Percentiles rank a stretch among this genome's conserved stretches.
These are phyloP conservation scores for Clarireedia homoeocarpa DNA, from an alignment of 2,329 filamentous ascomycete species.

Conservation along the genomic window DNA sequence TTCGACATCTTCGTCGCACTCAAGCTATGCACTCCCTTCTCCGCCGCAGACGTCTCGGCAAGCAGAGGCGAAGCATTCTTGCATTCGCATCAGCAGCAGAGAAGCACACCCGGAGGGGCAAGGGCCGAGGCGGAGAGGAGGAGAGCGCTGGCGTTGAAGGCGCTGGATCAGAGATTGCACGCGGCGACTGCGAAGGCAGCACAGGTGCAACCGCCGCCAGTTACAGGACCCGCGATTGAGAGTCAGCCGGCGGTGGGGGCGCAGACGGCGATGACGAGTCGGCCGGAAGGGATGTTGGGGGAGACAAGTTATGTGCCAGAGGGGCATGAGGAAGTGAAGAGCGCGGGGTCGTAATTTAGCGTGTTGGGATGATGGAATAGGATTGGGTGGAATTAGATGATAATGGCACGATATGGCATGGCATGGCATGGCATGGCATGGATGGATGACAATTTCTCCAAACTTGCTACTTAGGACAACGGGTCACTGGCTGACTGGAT, in stretches of 20 bases:
- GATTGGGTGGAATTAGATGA: neutral
- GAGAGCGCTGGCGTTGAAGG: slow-evolving; percentile 81
- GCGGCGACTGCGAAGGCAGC: slow-evolving; percentile 56
- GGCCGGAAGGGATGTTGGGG: slow-evolving; percentile 43
- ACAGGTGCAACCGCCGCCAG: slow-evolving; percentile 29
- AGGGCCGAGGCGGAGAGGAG: slow-evolving; percentile 88
- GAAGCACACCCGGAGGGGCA: slow-evolving; percentile 54
- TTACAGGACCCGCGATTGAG: slow-evolving; percentile 46
- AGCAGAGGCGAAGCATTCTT: slow-evolving; percentile 58
- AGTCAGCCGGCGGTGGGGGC: slow-evolving; percentile 47
- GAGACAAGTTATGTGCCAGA: slow-evolving; percentile 66
- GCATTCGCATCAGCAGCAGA: slow-evolving; percentile 29
- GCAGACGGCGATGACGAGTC: slow-evolving; percentile 37
- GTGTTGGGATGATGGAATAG: neutral
- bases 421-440: too few species aligned
- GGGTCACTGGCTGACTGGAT: too few species aligned
- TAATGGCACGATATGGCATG: neutral
- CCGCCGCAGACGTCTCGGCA: slow-evolving; percentile 67
- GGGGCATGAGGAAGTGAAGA: slow-evolving; percentile 34
- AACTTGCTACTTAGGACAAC: neutral
- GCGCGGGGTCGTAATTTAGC: neutral
- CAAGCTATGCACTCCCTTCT: slow-evolving; percentile 78
- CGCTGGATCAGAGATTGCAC: slow-evolving; percentile 83
- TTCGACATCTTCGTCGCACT: slow-evolving; percentile 69
- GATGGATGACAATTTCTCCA: neutral